Evolutionary conservation across 352 stramenopile genomes (phyloP).

Genomic region (Phytophthora tubulina): DNA sequence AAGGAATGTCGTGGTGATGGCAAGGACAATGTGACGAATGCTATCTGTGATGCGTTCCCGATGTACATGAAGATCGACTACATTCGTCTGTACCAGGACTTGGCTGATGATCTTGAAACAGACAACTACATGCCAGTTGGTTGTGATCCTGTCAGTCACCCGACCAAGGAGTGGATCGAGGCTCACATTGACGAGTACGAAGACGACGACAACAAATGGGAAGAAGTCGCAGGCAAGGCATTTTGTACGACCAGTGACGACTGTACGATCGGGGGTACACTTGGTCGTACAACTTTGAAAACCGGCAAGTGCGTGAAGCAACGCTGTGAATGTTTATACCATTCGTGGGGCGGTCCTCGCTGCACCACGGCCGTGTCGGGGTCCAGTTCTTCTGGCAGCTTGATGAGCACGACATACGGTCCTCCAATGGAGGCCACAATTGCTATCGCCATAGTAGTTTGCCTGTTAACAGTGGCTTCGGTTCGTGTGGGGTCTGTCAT

Average conservation of each 20-base stretch:
- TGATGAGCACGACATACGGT: constrained; percentile 50
- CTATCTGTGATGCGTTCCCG: constrained; percentile 73
- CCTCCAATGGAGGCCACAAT: constrained; percentile 53
- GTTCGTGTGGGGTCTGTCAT: constrained; percentile 21
- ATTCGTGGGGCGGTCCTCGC: constrained; percentile 65
- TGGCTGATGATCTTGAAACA: constrained; percentile 39
- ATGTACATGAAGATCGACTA: constrained; percentile 85
- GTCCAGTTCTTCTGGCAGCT: constrained; percentile 11
- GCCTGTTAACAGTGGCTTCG: constrained; percentile 11
- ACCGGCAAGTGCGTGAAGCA: constrained; percentile 57
- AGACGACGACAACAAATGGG: constrained; percentile 60
- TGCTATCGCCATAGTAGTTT: constrained; percentile 25
- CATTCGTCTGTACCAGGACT: constrained; percentile 70
- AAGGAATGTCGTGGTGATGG: constrained; percentile 66
- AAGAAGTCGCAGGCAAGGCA: constrained; percentile 47
- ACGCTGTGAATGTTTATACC: constrained; percentile 59
- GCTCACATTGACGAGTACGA: constrained; percentile 71
- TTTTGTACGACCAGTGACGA: constrained; percentile 57
- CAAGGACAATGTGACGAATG: constrained; percentile 41
- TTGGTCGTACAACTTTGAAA: constrained; percentile 30
- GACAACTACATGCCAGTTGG: constrained; percentile 66
- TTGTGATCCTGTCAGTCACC: constrained; percentile 62
- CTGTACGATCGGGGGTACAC: constrained; percentile 44
- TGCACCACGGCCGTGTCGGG: constrained; percentile 56
- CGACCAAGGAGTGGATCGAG: constrained; percentile 75